Evolutionary conservation across 2,329 filamentous ascomycete genomes (phyloP), one percentile per base, ranked within the genome.

Genomic region (Penicillium verrucosum): DNA sequence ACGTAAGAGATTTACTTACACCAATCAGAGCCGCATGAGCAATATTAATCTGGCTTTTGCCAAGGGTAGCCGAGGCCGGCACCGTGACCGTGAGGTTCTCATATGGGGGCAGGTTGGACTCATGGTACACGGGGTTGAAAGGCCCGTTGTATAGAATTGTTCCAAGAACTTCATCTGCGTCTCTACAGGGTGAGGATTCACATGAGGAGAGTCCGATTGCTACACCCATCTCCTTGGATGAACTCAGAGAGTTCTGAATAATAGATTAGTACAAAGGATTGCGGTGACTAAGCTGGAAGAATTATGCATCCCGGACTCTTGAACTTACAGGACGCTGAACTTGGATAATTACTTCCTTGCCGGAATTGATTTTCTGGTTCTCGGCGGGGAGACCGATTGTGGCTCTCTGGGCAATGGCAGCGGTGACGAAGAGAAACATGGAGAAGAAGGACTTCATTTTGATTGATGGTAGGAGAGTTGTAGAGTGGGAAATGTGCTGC

Each of bases 141-240:
- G 54, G 48, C 0, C 70, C 70, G 25, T 65, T 62, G 57, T 72
- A 72, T 2, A 73, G 47, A 8, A 70, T 45, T 1, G 51, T 58
- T 6, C 69, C 69, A 47, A 73, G 41, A 10, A 58, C 51, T 1
- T 67, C 63, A 2, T 59, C 59, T 4, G 68, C 38, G 0, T 57
- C 14, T 14, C 45, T n/a, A 57, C 70, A 72, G 3, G 46, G 45
- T 0, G 23, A n/a, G 3, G 50, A 47, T 4, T 45, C 38, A 44
- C 70, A 73, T 10, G 68, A 68, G 9, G 65, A 45, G 21, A 73
- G 54, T 2, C 70, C 70, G 25, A 73, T 72, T 9, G 67, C 69
- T 37, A 73, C 56, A 1, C 53, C 64, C 50, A 72, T 59, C 34
- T 73, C 68, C 5, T 58, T 47, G 4, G 67, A 70, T 1, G 56